These are phyloP conservation scores for Caryopteris hybrid DNA, from an alignment of 305 asterid genomes.

Conservation along the genomic window DNA sequence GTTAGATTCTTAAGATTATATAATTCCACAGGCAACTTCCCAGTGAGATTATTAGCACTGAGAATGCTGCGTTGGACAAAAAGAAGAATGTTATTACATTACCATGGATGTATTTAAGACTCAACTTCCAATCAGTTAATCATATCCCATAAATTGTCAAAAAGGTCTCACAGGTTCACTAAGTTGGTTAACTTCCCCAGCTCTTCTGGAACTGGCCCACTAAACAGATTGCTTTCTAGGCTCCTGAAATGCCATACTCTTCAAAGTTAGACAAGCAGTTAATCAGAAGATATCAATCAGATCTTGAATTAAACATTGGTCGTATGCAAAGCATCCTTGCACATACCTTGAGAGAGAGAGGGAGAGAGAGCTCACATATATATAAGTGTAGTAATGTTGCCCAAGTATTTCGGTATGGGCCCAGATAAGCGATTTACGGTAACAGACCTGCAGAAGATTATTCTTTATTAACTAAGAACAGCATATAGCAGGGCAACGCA, in stretches of 20 bases:
- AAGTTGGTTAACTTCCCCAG: constrained; percentile 53
- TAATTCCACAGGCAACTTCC: constrained; percentile 42
- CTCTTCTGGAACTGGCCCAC: constrained; percentile 45
- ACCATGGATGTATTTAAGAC: background rate
- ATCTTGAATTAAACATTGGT: background rate
- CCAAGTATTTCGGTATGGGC: constrained; percentile 50
- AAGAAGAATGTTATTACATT: background rate
- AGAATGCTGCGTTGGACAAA: constrained; percentile 34
- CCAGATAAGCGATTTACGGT: constrained; percentile 53
- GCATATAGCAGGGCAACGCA: background rate
- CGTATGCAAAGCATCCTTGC: background rate
- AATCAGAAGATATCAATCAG: background rate
- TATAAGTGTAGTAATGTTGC: constrained; percentile 43
- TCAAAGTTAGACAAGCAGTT: background rate
- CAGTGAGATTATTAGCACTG: constrained; percentile 45
- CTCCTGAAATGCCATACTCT: constrained; percentile 34
- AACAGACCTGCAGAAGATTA: constrained; percentile 31
- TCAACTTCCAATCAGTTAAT: background rate
- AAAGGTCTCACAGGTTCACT: constrained; percentile 36
- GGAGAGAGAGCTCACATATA: constrained; percentile 30
- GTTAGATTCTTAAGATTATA: constrained; percentile 32
- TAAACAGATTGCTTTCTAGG: constrained; percentile 45
- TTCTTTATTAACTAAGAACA: background rate
- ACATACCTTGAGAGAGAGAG: background rate
- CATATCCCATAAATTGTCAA: background rate